Percentiles rank a stretch among this genome's conserved stretches.
These are phyloP conservation scores for Physcia stellaris DNA, from an alignment of 495 filamentous ascomycete species.

Conservation along the genomic window DNA sequence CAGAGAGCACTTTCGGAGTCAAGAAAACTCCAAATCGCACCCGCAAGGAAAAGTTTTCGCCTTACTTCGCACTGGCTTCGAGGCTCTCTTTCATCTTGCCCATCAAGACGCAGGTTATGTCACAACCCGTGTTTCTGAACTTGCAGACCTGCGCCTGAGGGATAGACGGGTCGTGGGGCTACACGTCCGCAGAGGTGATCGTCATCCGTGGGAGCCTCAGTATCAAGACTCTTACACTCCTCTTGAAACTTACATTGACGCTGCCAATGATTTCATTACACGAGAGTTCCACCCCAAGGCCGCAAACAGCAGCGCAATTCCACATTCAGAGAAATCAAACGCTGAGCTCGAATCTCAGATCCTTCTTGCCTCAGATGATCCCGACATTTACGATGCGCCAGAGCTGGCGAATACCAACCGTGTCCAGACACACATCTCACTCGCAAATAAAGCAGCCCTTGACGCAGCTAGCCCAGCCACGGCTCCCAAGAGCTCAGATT, in stretches of 20 bases:
- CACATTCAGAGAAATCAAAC: background rate
- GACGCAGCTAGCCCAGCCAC: slow-evolving; percentile 15
- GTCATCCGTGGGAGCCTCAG: slow-evolving; percentile 50
- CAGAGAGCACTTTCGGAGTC: slow-evolving; percentile 33
- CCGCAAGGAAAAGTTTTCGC: slow-evolving; percentile 42
- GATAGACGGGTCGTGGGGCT: slow-evolving; percentile 44
- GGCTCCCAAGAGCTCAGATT: slow-evolving; percentile 12
- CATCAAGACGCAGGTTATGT: slow-evolving; percentile 44
- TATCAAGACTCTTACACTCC: slow-evolving; percentile 57
- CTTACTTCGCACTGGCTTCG: slow-evolving; percentile 47
- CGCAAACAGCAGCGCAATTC: slow-evolving; percentile 4
- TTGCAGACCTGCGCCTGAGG: slow-evolving; percentile 30
- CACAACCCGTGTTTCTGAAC: slow-evolving; percentile 29
- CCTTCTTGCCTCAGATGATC: slow-evolving; percentile 59
- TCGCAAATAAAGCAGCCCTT: slow-evolving; percentile 43
- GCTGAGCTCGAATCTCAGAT: slow-evolving; percentile 14
- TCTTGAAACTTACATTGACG: slow-evolving; percentile 40
- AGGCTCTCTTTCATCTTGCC: slow-evolving; percentile 48
- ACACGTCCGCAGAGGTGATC: slow-evolving; percentile 62
- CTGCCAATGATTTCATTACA: slow-evolving; percentile 16
- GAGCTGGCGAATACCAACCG: slow-evolving; percentile 37
- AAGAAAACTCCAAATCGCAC: slow-evolving; percentile 28
- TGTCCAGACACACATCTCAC: slow-evolving; percentile 51
- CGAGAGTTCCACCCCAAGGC: slow-evolving; percentile 14
- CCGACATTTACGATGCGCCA: slow-evolving; percentile 42